phyloP scores from a whole-genome alignment of 202 grass and related monocot species.

The Alloteropsis angusta region DNA sequence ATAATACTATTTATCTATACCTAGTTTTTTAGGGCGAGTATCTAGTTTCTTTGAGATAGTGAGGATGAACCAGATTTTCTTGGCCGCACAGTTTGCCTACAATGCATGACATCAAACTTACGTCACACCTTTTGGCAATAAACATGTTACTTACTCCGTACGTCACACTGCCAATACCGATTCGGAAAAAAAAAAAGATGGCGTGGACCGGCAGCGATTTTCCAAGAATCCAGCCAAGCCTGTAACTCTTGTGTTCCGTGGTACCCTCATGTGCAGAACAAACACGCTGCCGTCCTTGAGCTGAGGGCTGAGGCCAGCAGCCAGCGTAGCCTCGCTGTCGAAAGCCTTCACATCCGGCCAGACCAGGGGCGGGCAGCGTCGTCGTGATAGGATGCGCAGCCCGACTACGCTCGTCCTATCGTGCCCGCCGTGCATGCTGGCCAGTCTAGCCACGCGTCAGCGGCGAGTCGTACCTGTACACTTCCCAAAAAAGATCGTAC shows the following conservation, averaged over 20 bases:
- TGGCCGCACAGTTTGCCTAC: not conserved
- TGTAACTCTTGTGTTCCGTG: not conserved
- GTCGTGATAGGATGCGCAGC: not conserved
- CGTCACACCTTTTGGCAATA: not conserved
- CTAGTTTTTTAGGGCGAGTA: no score
- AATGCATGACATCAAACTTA: not conserved
- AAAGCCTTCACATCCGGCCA: constrained; percentile 1
- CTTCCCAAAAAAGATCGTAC: not conserved
- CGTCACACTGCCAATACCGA: not conserved
- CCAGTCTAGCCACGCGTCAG: not conserved
- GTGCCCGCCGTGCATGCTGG: not conserved
- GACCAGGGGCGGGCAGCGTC: not conserved
- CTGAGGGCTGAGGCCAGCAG: not conserved
- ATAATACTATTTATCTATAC: no score
- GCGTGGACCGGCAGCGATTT: not conserved
- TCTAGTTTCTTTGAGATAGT: no score
- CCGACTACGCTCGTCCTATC: not conserved
- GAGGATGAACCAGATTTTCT: no score
- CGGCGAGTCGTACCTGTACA: not conserved
- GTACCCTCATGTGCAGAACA: not conserved
- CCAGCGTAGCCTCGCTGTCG: constrained; percentile 12
- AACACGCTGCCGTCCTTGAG: not conserved
- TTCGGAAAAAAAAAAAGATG: not conserved
- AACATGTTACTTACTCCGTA: no score
- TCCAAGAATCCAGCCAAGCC: not conserved